Conservation (phyloP, 2,329 filamentous ascomycete species). For the Xylariaceae sp. region DNA sequence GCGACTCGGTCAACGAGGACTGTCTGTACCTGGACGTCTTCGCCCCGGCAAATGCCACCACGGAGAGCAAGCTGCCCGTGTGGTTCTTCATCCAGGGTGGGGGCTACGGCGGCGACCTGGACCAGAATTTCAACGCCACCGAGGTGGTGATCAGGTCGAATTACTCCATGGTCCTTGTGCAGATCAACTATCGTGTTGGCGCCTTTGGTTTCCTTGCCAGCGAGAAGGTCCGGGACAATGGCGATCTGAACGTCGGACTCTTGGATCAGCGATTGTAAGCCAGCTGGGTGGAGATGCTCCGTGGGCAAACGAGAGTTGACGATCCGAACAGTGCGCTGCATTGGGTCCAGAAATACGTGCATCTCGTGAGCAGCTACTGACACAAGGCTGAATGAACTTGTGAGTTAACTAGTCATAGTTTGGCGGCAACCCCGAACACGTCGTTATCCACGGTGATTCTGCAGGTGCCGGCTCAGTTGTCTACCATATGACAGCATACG, state of each 20-base stretch:
- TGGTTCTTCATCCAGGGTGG: constrained; percentile 44
- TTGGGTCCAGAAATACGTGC: constrained; percentile 56
- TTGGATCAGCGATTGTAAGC: constrained; percentile 58
- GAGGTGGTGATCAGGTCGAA: constrained; percentile 36
- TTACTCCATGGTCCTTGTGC: constrained; percentile 45
- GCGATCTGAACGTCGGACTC: constrained; percentile 55
- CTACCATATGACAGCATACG: constrained; percentile 40
- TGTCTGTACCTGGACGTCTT: constrained; percentile 40
- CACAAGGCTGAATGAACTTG: background rate
- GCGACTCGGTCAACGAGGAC: constrained; percentile 27
- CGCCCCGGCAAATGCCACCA: constrained; percentile 31
- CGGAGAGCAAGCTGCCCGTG: constrained; percentile 38
- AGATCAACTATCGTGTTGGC: constrained; percentile 58
- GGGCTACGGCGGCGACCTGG: constrained; percentile 40
- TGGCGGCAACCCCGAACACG: constrained; percentile 50
- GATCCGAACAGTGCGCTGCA: no score
- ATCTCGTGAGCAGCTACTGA: no score
- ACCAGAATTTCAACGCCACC: constrained; percentile 44
- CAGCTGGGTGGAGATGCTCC: no score
- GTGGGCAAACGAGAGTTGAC: no score
- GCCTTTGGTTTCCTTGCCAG: constrained; percentile 56
- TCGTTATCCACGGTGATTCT: constrained; percentile 55
- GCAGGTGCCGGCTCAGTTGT: constrained; percentile 53
- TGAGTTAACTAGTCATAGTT: no score
- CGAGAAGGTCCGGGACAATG: constrained; percentile 44